Evolutionary conservation across 306 rosid species (phyloP), one percentile per base, ranked within the genome.

Genomic region (Inga leiocalycina): DNA sequence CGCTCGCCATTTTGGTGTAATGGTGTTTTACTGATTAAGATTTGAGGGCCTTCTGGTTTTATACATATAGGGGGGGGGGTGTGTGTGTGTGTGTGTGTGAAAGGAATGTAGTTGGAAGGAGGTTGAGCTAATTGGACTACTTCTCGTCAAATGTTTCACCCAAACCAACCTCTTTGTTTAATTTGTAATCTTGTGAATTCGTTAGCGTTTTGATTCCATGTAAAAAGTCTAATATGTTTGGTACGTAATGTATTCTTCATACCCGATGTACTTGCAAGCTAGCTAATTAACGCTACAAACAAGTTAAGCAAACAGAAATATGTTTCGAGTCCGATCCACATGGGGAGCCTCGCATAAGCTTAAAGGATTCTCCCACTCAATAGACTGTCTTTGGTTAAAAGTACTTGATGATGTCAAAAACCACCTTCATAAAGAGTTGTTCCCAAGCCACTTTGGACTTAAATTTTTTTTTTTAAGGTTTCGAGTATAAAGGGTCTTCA

Each of bases 81-180:
- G 45, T 43, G 46, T 43, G 2, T 43, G 45, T 43, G 46, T 43
- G 11, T 43, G 0, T 44, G 8, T 44, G 4, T 9, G 2, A 3
- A 2, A 13, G 39, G 39, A 0, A 10, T 9, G 86, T 83, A 5
- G 87, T 74, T 82, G 82, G 45, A 0, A 39, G 87, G 86, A 76
- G 61, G 92, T 88, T 89, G 83, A 85, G 64, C 81, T 32, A 77
- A 77, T 75, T 76, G 66, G 39, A 34, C 59, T 15, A 3, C 39
- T 65, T 32, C 62, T 69, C 44, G 30, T 39, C 52, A 37, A 77
- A 87, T 88, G 57, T 91, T 71, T 90, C 83, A 88, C 88, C 93
- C 35, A 87, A 81, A 14, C 4, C 35, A 14, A 1, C 49, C n/a
- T 66, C 67, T 27, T 16, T 30, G 34, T 13, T 14, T 52, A 7